Base-by-base conservation (phyloP, 345 rosid species). In the Luvunga scandens region DNA sequence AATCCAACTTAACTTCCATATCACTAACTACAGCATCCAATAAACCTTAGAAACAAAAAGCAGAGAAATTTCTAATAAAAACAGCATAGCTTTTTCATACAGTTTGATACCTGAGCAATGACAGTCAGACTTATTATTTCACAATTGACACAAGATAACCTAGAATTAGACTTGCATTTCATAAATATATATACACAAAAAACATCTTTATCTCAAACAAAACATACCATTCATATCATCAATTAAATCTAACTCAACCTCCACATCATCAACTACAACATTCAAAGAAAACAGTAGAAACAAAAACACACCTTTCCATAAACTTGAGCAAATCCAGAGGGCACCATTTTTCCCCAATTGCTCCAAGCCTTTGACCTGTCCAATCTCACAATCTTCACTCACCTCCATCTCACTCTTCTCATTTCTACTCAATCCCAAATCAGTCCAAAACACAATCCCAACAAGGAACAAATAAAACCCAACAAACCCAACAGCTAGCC, bases 401-500 rank as follows among this genome's bases (percentile, higher is more conserved):
- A 19, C 25, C 22, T 79, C 84, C 33, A 53, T 80, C 55, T 55
- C 74, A 64, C 81, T 77, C 82, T 75, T 81, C 39, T 82, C 87
- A 34, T 70, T 77, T 42, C 64, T 76, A 30, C 85, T 81, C 73
- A 74, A 70, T 28, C 93, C 94, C 66, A 88, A 89, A 87, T 96
- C 99, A 92, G 90, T 94, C 97, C 97, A 96, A 61, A 96, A 93
- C 68, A 96, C 99, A 72, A 96, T 83, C 22, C 92, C 94, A 53
- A 93, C 97, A 60, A 95, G 93, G 82, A 95, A 93, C 39, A 88
- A 60, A 72, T 93, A 95, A 78, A 92, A 92, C 73, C 90, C 94
- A 53, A 93, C 96, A 77, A 93, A 93, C 19, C 95, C 97, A 69
- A 88, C 75, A 25, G 99, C 94, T 83, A 94, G 99, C 97, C 99